These are phyloP conservation scores for Gossypium ekmanianum DNA, from an alignment of 345 rosid genomes.

Conservation along the genomic window DNA sequence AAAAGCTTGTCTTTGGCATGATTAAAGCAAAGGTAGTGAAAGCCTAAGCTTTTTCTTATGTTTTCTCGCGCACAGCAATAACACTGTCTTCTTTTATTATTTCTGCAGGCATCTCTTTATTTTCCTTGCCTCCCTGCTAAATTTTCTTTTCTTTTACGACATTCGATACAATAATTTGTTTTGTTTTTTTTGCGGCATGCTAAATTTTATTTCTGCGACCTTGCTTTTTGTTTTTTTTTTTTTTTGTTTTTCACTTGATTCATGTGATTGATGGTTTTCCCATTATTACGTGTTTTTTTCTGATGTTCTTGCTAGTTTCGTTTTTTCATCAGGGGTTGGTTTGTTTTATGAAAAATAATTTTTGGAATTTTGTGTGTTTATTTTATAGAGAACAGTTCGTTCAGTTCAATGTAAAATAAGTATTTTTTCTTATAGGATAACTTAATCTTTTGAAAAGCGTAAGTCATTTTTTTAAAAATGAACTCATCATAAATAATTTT, in stretches of 20 bases:
- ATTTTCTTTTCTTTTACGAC: not conserved
- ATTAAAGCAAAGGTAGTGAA: not conserved
- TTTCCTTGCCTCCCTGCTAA: not conserved
- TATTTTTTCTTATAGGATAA: no score
- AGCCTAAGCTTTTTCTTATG: not conserved
- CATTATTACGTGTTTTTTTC: not conserved
- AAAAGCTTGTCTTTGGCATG: not conserved
- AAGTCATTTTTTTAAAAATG: accelerated
- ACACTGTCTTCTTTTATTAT: not conserved
- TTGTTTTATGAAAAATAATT: no score
- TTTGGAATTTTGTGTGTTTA: no score
- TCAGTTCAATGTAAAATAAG: no score
- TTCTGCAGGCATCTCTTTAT: not conserved
- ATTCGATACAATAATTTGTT: no score
- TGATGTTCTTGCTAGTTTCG: no score
- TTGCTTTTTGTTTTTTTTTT: not conserved
- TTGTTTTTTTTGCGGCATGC: no score
- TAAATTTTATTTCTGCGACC: no score
- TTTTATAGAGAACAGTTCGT: no score
- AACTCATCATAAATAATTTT: no score
- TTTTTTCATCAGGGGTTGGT: no score
- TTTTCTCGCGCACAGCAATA: not conserved
- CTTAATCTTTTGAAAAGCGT: accelerated
- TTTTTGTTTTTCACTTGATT: not conserved
- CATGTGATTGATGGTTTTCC: slow-evolving; percentile 3